Percentiles rank a stretch among this genome's conserved stretches.
Evolutionary conservation across 352 stramenopile genomes (phyloP).

Genomic region (Globisporangium viniferum): DNA sequence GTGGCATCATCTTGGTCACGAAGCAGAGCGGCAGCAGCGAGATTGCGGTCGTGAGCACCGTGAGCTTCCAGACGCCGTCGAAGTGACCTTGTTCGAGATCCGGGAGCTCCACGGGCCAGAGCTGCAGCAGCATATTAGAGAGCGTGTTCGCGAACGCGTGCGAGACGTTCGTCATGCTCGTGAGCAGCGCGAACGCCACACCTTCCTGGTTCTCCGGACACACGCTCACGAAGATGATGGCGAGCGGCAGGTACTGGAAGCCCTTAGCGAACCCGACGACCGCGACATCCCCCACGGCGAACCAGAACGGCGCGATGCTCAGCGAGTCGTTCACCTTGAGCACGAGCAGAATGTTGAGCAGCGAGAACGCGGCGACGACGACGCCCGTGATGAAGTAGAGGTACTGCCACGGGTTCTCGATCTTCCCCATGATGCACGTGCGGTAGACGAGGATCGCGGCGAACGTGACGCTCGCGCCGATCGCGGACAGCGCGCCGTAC

Average conservation of each 20-base stretch:
- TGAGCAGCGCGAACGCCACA: slow-evolving; percentile 73
- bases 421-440: slow-evolving; percentile 33
- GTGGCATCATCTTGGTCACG: slow-evolving; percentile 47
- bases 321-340: slow-evolving; percentile 57
- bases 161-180: slow-evolving; percentile 69
- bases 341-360: slow-evolving; percentile 70
- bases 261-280: slow-evolving; percentile 68
- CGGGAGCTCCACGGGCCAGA: slow-evolving; percentile 70
- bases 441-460: slow-evolving; percentile 54
- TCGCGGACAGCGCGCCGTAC: slow-evolving; percentile 67
- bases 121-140: slow-evolving; percentile 68
- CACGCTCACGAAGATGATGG: slow-evolving; percentile 74
- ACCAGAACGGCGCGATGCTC: slow-evolving; percentile 69
- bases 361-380: slow-evolving; percentile 59
- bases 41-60: slow-evolving; percentile 57
- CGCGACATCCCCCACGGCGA: slow-evolving; percentile 64
- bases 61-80: slow-evolving; percentile 79
- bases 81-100: slow-evolving; percentile 54
- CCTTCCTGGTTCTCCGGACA: slow-evolving; percentile 75
- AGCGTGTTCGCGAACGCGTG: slow-evolving; percentile 68
- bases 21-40: slow-evolving; percentile 54
- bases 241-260: slow-evolving; percentile 76
- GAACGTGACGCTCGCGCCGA: slow-evolving; percentile 71
- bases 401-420: slow-evolving; percentile 49
- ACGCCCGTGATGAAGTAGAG: slow-evolving; percentile 67